These are phyloP conservation scores for Tetrahymena thermophila DNA, from an alignment of 73 alveolate genomes.

Conservation along the genomic window DNA sequence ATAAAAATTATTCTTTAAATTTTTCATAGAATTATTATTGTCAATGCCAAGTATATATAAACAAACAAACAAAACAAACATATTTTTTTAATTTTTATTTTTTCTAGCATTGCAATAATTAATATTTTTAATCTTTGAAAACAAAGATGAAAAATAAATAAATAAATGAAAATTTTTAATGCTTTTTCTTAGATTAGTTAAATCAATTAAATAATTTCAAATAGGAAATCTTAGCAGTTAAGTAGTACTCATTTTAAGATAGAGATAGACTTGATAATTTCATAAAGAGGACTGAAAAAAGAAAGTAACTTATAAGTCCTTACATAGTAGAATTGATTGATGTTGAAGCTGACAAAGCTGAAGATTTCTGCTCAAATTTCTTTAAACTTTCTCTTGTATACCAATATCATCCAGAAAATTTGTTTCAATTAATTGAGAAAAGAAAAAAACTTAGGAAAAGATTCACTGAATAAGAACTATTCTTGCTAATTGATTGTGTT, in stretches of 20 bases:
- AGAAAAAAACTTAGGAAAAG: not conserved
- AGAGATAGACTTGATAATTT: not conserved
- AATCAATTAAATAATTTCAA: no score
- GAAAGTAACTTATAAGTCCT: not conserved
- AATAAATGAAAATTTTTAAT: not conserved
- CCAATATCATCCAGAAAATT: not conserved
- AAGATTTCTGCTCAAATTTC: not conserved
- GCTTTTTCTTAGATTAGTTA: not conserved
- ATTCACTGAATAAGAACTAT: not conserved
- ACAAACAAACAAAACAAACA: no score
- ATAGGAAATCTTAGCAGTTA: not conserved
- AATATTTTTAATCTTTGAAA: no score
- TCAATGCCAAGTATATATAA: not conserved
- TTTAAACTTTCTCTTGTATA: not conserved
- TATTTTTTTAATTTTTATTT: no score
- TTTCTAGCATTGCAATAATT: no score
- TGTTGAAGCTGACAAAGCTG: not conserved
- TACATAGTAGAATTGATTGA: not conserved
- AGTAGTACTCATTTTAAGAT: not conserved
- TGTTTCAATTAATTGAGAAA: not conserved
- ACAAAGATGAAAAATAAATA: no score
- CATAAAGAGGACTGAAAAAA: not conserved
- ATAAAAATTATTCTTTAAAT: no score
- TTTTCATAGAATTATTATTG: no score
- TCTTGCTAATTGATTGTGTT: not conserved